Base-by-base conservation (phyloP, 768 basidiomycete genomes). In the Termitomyces sp. region DNA sequence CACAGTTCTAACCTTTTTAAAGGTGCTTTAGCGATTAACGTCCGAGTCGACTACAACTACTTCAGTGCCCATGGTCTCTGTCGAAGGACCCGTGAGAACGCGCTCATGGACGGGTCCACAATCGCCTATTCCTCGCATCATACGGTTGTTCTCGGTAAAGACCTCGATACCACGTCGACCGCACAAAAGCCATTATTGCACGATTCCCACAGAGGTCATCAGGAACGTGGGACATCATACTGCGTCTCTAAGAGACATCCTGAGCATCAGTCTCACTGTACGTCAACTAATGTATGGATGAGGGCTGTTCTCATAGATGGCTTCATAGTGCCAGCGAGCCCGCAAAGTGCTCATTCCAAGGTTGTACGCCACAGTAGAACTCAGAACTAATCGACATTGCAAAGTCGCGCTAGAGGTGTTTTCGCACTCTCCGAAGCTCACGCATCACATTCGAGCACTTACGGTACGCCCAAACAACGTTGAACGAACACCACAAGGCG, bases 331-430 rank as follows among this genome's bases (percentile, higher is more conserved):
- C 43, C 68, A 61, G 42, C 64, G 65, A 19, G 65, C 69, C 26
- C 65, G 64, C n/a, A 52, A 53, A 6, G 54, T 65, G 12, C 60
- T 74, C 9, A 58, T 66, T 5, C 68, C 71, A 3, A 61, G 63
- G n/a, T 67, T 74, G 45, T 74, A 70, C 55, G 50, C 60, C 21
- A 66, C 62, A n/a, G 64, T 73, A n/a, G 71, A 74, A 43, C 67
- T 74, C 26, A 68, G 63, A 47, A 68, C 68, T 33, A 74, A 73
- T 58, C 67, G 63, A 43, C 67, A 70, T 28, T 71, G 69, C 61
- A 72, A 69, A 57, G 54, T 62, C 12, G 60, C 68, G 2, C 63
- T 74, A 5, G 63, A 68, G 54, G 85, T 85, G 3, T 82, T 94
- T 54, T 84, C 67, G 3, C 66, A 64, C 56, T 64, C 60, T 43